Conservation (phyloP, 2,329 filamentous ascomycete genomes). For the Pseudocercospora eumusae region DNA sequence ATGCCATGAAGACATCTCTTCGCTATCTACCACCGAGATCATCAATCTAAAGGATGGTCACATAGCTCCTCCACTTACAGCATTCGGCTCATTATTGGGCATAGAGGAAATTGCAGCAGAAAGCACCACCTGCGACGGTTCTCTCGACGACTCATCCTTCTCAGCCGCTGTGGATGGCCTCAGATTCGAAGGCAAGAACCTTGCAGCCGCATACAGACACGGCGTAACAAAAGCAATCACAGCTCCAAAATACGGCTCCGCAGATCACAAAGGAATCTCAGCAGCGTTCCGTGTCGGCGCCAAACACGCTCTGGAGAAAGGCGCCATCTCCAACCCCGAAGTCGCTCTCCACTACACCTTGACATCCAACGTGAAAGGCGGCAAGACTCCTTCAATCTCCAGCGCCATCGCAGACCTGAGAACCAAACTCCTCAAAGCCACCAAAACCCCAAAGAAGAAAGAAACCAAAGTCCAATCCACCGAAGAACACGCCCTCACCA, state of each 20-base stretch:
- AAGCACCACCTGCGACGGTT: slow-evolving; percentile 47
- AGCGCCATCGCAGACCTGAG: slow-evolving; percentile 56
- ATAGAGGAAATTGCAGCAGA: slow-evolving; percentile 66
- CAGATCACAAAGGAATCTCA: slow-evolving; percentile 43
- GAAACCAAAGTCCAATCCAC: slow-evolving; percentile 48
- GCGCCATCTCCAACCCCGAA: slow-evolving; percentile 44
- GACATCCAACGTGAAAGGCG: slow-evolving; percentile 49
- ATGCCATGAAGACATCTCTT: slow-evolving; percentile 52
- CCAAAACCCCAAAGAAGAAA: slow-evolving; percentile 40
- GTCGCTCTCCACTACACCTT: slow-evolving; percentile 54
- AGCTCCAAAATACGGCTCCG: slow-evolving; percentile 37
- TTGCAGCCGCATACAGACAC: slow-evolving; percentile 42
- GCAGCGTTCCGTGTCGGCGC: slow-evolving; percentile 42
- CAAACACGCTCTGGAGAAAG: slow-evolving; percentile 38
- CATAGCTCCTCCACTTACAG: slow-evolving; percentile 61
- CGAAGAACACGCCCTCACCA: slow-evolving; percentile 42
- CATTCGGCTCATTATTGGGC: slow-evolving; percentile 62
- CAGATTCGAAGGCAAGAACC: slow-evolving; percentile 43
- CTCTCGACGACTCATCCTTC: slow-evolving; percentile 56
- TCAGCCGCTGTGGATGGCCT: slow-evolving; percentile 57
- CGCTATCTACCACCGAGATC: slow-evolving; percentile 37
- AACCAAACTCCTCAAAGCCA: slow-evolving; percentile 57
- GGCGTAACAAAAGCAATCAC: slow-evolving; percentile 45
- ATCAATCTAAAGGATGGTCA: slow-evolving; percentile 61
- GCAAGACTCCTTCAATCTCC: slow-evolving; percentile 54